Evolutionary conservation across 2,329 filamentous ascomycete species (phyloP).

Genomic region (Neonectria neomacrospora): DNA sequence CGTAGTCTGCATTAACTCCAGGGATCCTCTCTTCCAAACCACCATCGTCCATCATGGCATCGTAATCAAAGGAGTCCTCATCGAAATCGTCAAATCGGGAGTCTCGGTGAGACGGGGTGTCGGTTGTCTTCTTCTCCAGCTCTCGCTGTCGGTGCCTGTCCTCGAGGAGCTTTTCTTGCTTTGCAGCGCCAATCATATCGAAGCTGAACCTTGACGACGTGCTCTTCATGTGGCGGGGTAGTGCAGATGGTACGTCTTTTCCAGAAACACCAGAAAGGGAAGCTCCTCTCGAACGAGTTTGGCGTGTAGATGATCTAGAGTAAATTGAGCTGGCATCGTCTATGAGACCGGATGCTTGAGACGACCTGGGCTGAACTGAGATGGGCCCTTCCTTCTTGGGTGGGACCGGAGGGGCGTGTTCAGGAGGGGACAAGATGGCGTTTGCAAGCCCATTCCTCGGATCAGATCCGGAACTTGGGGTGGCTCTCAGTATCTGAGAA

Average conservation of each 20-base stretch:
- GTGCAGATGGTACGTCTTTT: constrained; percentile 58
- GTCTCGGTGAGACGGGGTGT: constrained; percentile 55
- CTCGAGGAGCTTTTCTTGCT: constrained; percentile 75
- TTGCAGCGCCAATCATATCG: constrained; percentile 78
- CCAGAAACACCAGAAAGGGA: constrained; percentile 62
- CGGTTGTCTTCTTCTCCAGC: constrained; percentile 65
- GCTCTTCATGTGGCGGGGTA: constrained; percentile 77
- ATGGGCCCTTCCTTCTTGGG: constrained; percentile 50
- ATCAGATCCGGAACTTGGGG: constrained; percentile 43
- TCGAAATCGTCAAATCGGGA: constrained; percentile 71
- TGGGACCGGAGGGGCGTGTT: constrained; percentile 51
- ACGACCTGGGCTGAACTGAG: constrained; percentile 39
- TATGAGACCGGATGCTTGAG: constrained; percentile 38
- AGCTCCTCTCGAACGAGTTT: constrained; percentile 61
- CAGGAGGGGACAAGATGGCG: constrained; percentile 12
- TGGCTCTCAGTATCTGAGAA: constrained; percentile 42
- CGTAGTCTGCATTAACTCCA: constrained; percentile 61
- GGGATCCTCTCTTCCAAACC: constrained; percentile 75
- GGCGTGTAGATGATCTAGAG: constrained; percentile 37
- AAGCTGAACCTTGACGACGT: constrained; percentile 85
- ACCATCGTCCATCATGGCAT: constrained; percentile 73
- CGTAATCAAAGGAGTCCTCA: constrained; percentile 69
- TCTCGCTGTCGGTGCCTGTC: constrained; percentile 77
- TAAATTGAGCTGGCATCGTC: constrained; percentile 34
- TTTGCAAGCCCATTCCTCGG: constrained; percentile 30